Evolutionary conservation across 768 basidiomycete species (phyloP).

Genomic region (Suillus subalutaceus): DNA sequence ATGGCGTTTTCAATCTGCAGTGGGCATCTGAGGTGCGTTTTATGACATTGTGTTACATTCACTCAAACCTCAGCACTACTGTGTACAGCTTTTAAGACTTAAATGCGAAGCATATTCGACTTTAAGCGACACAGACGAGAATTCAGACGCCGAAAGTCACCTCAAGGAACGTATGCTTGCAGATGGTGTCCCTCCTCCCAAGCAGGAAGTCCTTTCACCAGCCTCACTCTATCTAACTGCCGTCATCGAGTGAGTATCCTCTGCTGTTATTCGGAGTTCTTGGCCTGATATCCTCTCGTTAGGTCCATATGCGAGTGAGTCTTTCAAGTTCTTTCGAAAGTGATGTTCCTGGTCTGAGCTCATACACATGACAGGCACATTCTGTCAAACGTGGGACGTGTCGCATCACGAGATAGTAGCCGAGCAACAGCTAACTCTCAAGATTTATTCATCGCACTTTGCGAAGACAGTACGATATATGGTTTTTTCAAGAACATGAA

Average conservation of each 20-base stretch:
- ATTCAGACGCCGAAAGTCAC: constrained; percentile 62
- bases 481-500: constrained; percentile 84
- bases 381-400: constrained; percentile 79
- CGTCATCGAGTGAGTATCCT: constrained; percentile 79
- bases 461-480: constrained; percentile 89
- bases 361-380: constrained; percentile 61
- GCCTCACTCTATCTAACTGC: constrained; percentile 91
- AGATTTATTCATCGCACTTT: constrained; percentile 86
- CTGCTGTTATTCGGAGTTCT: constrained; percentile 21
- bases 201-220: constrained; percentile 65
- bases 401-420: constrained; percentile 85
- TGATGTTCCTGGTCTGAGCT: constrained; percentile 14
- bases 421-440: constrained; percentile 72
- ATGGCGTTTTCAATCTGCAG: constrained; percentile 68
- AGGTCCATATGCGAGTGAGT: constrained; percentile 90
- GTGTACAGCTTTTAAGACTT: constrained; percentile 68
- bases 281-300: constrained; percentile 29
- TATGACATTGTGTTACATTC: constrained; percentile 3
- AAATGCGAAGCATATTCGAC: constrained; percentile 92
- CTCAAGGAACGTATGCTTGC: constrained; percentile 63
- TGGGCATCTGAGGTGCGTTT: constrained; percentile 72
- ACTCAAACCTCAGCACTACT: constrained; percentile 5
- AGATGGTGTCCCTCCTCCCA: constrained; percentile 53
- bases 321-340: constrained; percentile 6
- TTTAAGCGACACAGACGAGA: constrained; percentile 79